Evolutionary conservation across 768 basidiomycete genomes (phyloP).

Genomic region (Lactarius hengduanensis): DNA sequence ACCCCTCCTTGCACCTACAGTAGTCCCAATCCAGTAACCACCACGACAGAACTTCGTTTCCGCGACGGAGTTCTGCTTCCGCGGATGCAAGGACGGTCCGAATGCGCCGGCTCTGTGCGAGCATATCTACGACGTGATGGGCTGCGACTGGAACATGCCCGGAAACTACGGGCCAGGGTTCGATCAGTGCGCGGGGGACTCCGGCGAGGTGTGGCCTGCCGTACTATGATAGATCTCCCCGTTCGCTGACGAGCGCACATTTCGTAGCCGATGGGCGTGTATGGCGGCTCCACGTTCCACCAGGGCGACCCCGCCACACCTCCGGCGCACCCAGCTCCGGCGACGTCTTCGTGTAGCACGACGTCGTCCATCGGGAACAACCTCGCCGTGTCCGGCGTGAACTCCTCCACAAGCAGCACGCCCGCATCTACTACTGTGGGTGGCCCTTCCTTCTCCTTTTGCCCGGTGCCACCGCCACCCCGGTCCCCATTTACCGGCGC

Average conservation of each 20-base stretch:
- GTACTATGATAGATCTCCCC: too few species aligned
- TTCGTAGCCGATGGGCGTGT: conserved; percentile 60
- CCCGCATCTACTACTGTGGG: neutral
- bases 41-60: conserved; percentile 59
- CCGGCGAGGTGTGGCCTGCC: conserved; percentile 40
- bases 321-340: conserved; percentile 51
- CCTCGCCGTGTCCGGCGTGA: conserved; percentile 17
- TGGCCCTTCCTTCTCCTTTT: neutral
- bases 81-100: conserved; percentile 56
- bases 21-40: conserved; percentile 10
- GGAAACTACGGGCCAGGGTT: conserved; percentile 44
- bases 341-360: conserved; percentile 59
- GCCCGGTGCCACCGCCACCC: neutral
- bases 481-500: too few species aligned
- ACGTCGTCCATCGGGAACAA: conserved; percentile 52
- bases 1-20: conserved; percentile 8
- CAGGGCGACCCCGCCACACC: conserved; percentile 62
- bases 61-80: conserved; percentile 64
- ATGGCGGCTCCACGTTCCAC: conserved; percentile 61
- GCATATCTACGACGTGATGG: conserved; percentile 57
- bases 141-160: conserved; percentile 65
- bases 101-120: conserved; percentile 55
- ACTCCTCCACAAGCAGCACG: neutral
- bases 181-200: conserved; percentile 50
- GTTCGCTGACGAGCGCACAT: neutral